These are phyloP conservation scores for Diaporthe citriasiana DNA, from an alignment of 2,329 filamentous ascomycete genomes.

Conservation along the genomic window DNA sequence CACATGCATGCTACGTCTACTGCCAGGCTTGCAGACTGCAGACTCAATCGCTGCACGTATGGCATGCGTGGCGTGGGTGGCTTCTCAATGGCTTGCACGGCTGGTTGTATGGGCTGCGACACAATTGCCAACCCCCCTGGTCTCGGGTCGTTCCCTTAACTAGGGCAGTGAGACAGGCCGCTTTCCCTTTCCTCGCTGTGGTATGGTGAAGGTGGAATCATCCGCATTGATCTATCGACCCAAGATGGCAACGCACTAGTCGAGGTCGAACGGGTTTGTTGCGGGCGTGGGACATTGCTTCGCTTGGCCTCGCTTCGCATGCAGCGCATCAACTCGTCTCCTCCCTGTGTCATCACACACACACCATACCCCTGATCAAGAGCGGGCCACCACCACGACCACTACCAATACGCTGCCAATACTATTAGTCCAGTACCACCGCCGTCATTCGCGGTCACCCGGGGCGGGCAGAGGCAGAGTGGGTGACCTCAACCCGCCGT, in stretches of 20 bases:
- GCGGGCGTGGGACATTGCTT: slow-evolving; percentile 24
- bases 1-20: background rate
- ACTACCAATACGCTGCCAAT: background rate
- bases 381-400: slow-evolving; percentile 20
- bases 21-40: background rate
- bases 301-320: slow-evolving; percentile 29
- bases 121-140: background rate
- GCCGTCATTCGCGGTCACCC: background rate
- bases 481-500: background rate
- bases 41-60: background rate
- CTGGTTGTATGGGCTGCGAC: background rate
- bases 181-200: background rate
- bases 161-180: slow-evolving; percentile 24
- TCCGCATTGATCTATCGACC: slow-evolving; percentile 27
- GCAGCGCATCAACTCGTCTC: slow-evolving; percentile 13
- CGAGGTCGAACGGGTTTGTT: slow-evolving; percentile 18
- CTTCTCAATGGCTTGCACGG: background rate
- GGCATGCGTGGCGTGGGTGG: slow-evolving; percentile 10
- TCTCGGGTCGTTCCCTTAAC: slow-evolving; percentile 28
- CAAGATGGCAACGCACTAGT: slow-evolving; percentile 23
- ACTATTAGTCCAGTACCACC: slow-evolving; percentile 13
- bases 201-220: slow-evolving; percentile 13
- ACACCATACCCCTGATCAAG: slow-evolving; percentile 15
- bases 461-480: background rate
- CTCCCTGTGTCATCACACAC: slow-evolving; percentile 12